Base-by-base conservation (phyloP, 768 basidiomycete genomes). In the Phaeotremella fagi region DNA sequence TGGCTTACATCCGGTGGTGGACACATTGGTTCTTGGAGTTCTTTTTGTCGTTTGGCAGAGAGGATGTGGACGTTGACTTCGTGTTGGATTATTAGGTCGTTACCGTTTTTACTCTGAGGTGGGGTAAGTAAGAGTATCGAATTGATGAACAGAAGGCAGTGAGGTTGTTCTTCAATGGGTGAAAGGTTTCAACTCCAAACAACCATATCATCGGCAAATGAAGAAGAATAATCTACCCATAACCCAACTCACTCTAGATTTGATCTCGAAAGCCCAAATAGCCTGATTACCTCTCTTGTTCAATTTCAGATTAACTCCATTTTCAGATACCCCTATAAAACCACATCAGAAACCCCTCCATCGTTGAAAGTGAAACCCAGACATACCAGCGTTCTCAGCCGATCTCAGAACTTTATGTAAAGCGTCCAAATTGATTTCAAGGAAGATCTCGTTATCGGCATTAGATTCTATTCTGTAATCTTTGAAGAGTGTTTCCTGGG, bases 1-100 rank as follows among this genome's bases (percentile, higher is more conserved):
- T 14, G 54, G 52, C 73, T 59, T 42, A 74, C 73, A 56, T 74
- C 73, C 0, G 73, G 73, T 35, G 63, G 63, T n/a, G 73, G 73
- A 57, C 73, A 74, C 3, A 72, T 25, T 0, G 73, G 73, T 50
- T 74, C 73, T 26, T 64, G 65, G 18, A 74, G 52, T 26, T 70
- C 67, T 11, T 48, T 35, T 25, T 72, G 69, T 36, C 68, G 29
- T 35, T 59, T 63, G 29, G 59, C 59, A n/a, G 59, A 53, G 4
- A 74, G 55, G 2, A 74, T 63, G 20, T 54, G 50, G 26, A 71
- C 65, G 31, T 60, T 61, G 54, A 74, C 63, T 42, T 72, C 73
- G 43, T 74, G 73, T 12, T 59, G 61, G 50, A 74, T 70, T 6
- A 43, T 45, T 20, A 45, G 11, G 18, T 1, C 48, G 33, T 54